Evolutionary conservation across 75 land plant species (phyloP).

Genomic region (Ceratopteris richardii): DNA sequence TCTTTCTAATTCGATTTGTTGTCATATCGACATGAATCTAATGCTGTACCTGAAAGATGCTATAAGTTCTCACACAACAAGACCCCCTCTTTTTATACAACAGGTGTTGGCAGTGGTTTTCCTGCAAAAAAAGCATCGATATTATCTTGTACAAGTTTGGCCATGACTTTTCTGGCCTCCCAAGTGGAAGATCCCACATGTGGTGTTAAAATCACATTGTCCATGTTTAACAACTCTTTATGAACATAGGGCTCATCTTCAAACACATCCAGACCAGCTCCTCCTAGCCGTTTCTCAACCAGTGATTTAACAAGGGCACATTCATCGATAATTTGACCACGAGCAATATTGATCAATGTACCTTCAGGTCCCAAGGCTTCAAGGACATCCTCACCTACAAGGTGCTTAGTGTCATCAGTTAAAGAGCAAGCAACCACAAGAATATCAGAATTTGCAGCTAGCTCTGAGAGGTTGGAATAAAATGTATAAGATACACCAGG

Average conservation of each 20-base stretch:
- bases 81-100: no score
- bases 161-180: constrained; percentile 33
- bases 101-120: no score
- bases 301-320: constrained; percentile 35
- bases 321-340: constrained; percentile 37
- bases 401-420: constrained; percentile 25
- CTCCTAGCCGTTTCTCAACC: constrained; percentile 33
- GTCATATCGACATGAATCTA: no score
- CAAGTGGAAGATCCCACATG: constrained; percentile 37
- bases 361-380: constrained; percentile 21
- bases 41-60: no score
- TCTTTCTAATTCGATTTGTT: no score
- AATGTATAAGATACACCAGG: no score
- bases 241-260: constrained; percentile 43
- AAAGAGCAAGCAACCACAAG: constrained; percentile 17
- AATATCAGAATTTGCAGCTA: no score
- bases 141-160: no score
- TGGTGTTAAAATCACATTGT: constrained; percentile 36
- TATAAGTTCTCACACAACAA: no score
- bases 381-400: constrained; percentile 23
- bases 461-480: no score
- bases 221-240: constrained; percentile 30
- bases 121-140: no score
- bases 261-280: constrained; percentile 43
- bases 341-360: constrained; percentile 18